Evolutionary conservation across 2,329 filamentous ascomycete genomes (phyloP), one percentile per base, ranked within the genome.

Genomic region (Monosporascus sp.): DNA sequence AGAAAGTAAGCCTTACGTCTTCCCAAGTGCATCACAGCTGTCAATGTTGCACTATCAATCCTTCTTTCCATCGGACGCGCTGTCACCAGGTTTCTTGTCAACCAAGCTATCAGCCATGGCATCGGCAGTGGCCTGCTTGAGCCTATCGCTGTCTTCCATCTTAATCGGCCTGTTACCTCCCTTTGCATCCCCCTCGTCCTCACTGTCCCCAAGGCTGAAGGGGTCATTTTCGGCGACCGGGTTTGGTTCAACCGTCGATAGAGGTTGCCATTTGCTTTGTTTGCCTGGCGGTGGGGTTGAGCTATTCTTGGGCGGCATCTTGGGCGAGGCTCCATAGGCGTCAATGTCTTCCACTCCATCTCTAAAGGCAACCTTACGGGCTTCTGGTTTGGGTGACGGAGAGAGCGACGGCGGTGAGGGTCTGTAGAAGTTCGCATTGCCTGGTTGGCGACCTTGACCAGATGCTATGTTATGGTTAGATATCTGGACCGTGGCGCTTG

Each of bases 231-330:
- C 91, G 18, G 82, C 80, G 57, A 96, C 88, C 15, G 93, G 92
- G 58, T 83, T 87, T 1, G 92, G 90, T 59, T 95, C 89, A 15
- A 97, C 85, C 0, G 87, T 81, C 14, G 92, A 90, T 62, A 99
- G 76, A 9, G 94, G 93, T 71, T 99, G 93, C 94, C 94, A 99
- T 75, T 99, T 99, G 80, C 92, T 97, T 46, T 82, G 73, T 74
- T 91, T 94, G 60, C 78, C 76, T n/a, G 75, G 69, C 24, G 63
- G 65, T 44, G 73, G 66, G 22, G 67, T 67, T 36, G 72, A 65
- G 55, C 61, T 72, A 66, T 78, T 83, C 71, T 78, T 84, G 60
- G 75, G 76, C 27, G 71, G 77, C 50, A 74, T 73, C 68, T 68
- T 77, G 35, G 85, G 81, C 49, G 84, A 85, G 11, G 80, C 77